phyloP scores from a whole-genome alignment of 495 filamentous ascomycete species.

The Xylaria grammica region DNA sequence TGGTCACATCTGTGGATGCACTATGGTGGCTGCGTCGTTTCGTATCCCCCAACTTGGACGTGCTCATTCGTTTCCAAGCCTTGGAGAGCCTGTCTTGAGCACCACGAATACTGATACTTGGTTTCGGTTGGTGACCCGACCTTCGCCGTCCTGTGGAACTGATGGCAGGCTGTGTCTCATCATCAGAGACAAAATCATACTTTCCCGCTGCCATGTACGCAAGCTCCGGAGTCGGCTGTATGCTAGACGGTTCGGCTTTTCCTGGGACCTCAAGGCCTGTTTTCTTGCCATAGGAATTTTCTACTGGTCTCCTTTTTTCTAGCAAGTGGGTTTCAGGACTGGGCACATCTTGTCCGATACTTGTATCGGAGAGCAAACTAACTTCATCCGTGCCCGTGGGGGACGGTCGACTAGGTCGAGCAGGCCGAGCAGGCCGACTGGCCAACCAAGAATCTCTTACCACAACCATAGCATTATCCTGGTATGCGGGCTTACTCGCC shows the following conservation, averaged over 20 bases:
- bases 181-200: conserved; percentile 28
- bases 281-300: conserved; percentile 32
- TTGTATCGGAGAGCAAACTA: conserved; percentile 39
- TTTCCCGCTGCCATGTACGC: conserved; percentile 30
- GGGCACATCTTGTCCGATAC: conserved; percentile 31
- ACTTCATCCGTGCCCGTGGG: conserved; percentile 30
- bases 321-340: conserved; percentile 27
- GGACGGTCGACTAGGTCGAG: conserved; percentile 22
- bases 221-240: conserved; percentile 40
- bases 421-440: conserved; percentile 12
- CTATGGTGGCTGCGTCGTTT: conserved; percentile 31
- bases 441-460: conserved; percentile 25
- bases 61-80: conserved; percentile 32
- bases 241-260: conserved; percentile 30
- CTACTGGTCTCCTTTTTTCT: conserved; percentile 13
- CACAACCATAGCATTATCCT: conserved; percentile 26
- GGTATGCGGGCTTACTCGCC: conserved; percentile 17
- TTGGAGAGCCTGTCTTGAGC: conserved; percentile 33
- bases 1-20: conserved; percentile 29
- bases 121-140: conserved; percentile 24
- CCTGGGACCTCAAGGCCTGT: conserved; percentile 40
- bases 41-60: conserved; percentile 13
- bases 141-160: conserved; percentile 25
- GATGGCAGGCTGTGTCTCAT: conserved; percentile 23
- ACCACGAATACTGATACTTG: conserved; percentile 13